Conservation (phyloP, 441 rosid species). For the Pelargonium myrrhifolium region DNA sequence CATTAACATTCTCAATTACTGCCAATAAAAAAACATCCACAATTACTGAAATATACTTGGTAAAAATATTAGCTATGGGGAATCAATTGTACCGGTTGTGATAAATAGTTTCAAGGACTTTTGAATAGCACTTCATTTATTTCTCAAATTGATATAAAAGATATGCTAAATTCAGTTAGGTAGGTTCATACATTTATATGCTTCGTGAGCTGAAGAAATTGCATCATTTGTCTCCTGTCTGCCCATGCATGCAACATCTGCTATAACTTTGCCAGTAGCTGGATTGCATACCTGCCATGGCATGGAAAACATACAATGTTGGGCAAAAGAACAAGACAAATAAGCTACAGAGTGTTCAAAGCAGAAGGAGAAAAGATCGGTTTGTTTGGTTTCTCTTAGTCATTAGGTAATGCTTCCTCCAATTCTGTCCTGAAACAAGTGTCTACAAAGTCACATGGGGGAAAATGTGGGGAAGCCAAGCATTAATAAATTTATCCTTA, state of each 20-base stretch:
- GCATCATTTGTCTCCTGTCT: constrained; percentile 77
- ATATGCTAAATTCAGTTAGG: not conserved
- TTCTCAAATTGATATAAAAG: not conserved
- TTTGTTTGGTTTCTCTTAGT: too few relatives aligned
- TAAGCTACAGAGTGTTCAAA: not conserved
- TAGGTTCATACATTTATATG: constrained; percentile 54
- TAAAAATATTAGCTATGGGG: too few relatives aligned
- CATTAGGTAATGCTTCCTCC: too few relatives aligned
- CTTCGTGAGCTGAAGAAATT: constrained; percentile 68
- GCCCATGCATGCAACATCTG: constrained; percentile 82
- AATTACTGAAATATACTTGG: too few relatives aligned
- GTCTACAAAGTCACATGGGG: too few relatives aligned
- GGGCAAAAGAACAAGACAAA: not conserved
- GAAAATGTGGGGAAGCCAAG: too few relatives aligned
- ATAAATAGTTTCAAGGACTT: not conserved
- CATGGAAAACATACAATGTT: constrained; percentile 12
- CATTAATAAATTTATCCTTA: too few relatives aligned
- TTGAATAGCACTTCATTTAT: not conserved
- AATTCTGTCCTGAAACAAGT: too few relatives aligned
- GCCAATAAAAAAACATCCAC: not conserved
- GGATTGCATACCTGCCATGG: constrained; percentile 72
- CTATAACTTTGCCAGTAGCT: constrained; percentile 71
- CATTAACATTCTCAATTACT: not conserved
- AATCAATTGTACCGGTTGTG: not conserved
- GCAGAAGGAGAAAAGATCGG: not conserved